These are phyloP conservation scores for Backusella australiensis DNA, from an alignment of 192 early-diverging fungal species.

Conservation along the genomic window DNA sequence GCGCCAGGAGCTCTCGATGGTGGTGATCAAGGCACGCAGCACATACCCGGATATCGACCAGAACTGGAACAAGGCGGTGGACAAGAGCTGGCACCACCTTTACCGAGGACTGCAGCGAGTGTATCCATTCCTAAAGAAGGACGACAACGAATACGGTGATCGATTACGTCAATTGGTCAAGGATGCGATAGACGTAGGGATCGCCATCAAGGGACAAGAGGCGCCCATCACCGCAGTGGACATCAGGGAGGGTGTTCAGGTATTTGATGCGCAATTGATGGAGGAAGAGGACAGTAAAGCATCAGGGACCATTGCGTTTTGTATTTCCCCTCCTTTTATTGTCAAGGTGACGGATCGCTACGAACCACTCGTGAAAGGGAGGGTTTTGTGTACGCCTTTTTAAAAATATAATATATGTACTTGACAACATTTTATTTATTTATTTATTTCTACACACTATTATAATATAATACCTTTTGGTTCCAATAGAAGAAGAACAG, in stretches of 20 bases:
- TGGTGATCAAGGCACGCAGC: conserved; percentile 1
- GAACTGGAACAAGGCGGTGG: conserved; percentile 8
- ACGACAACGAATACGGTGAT: conserved; percentile 9
- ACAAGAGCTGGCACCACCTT: conserved; percentile 20
- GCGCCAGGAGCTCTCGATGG: conserved; percentile 23
- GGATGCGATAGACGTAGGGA: conserved; percentile 16
- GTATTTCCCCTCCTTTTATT: conserved; percentile 33
- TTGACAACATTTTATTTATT: background rate
- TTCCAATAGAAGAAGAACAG: background rate
- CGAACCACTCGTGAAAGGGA: conserved; percentile 16
- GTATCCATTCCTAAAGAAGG: conserved; percentile 12
- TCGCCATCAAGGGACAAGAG: conserved; percentile 35
- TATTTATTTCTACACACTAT: background rate
- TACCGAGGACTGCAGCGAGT: conserved; percentile 27
- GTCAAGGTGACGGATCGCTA: background rate
- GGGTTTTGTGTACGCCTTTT: conserved; percentile 16
- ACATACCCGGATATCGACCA: conserved; percentile 7
- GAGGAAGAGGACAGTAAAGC: conserved; percentile 17
- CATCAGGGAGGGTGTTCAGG: conserved; percentile 21
- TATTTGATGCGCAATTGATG: conserved; percentile 25
- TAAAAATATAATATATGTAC: background rate
- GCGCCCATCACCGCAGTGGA: conserved; percentile 27
- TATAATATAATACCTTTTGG: too few relatives aligned
- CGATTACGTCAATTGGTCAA: conserved; percentile 25
- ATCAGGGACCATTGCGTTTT: conserved; percentile 24